Base-by-base conservation (phyloP, 345 rosid genomes). In the Physaria fendleri region DNA sequence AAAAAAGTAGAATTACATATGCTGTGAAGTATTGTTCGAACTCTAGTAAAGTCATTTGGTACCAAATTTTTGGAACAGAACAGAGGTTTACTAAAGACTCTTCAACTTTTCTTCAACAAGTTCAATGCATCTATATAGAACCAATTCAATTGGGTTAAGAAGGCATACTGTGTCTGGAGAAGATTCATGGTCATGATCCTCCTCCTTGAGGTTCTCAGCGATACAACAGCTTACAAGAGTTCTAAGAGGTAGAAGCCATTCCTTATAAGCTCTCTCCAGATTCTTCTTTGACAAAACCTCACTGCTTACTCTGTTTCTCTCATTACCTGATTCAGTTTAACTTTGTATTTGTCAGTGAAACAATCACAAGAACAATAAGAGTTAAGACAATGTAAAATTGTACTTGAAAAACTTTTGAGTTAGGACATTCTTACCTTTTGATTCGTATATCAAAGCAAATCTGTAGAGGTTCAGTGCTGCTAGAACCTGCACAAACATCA, bases 171-270 rank as follows among this genome's bases (percentile, higher is more conserved):
- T 4, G 20, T 72, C 82, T 0, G 59, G 18, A 7, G 77, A 59
- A 13, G 71, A 29, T 40, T 71, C 65, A 0, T 70, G n/a, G 58
- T n/a, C 59, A 6, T 58, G 78, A 47, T 51, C 32, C 14, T 82
- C 32, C 14, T 82, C 82, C 10, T 72, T 57, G 68, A 44, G 76
- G 56, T 69, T 80, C 80, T 76, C 78, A 7, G 83, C 73, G 33
- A 59, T 55, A 30, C 73, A 69, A 67, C 78, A 75, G 3, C 76
- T 68, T 71, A 86, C 78, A 33, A 87, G 61, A 23, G 76, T 71
- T 29, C 85, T 78, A 38, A 89, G 94, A 43, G 99, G 99, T 32
- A 89, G 65, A 42, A 93, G 79, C 99, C 99, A 93, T 56, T 87
- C 88, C 4, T 76, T 69, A 68, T 76, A 76, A 12, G 81, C 94